Evolutionary conservation across 2,329 filamentous ascomycete species (phyloP), one percentile per base, ranked within the genome.

Genomic region (Pseudopyrenochaeta lycopersici): DNA sequence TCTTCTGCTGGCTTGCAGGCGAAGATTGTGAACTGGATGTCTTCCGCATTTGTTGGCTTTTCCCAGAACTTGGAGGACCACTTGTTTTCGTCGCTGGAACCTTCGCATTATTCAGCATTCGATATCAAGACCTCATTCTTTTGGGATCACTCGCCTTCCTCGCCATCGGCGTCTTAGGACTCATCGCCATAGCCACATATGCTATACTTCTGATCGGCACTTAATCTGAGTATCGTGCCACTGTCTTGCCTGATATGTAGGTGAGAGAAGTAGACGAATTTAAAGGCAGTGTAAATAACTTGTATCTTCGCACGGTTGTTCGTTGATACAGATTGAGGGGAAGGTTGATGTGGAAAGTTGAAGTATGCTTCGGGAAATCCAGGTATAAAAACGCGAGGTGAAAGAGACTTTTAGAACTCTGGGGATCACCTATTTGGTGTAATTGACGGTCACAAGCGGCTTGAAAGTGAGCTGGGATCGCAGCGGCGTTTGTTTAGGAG

Each of bases 81-180:
- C 18, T 12, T 10, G 41, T 17, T 11, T n/a, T 18, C 9, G 38
- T 40, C 12, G 15, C 2, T 15, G 44, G 47, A n/a, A 11, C 18
- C 52, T 49, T n/a, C n/a, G n/a, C n/a, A n/a, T n/a, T n/a, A n/a
- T n/a, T n/a, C n/a, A n/a, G n/a, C n/a, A n/a, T n/a, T n/a, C n/a
- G n/a, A n/a, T n/a, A n/a, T n/a, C n/a, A n/a, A n/a, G n/a, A n/a
- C n/a, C n/a, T n/a, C n/a, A n/a, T n/a, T n/a, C n/a, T n/a, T n/a
- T n/a, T n/a, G n/a, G n/a, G n/a, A n/a, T 12, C 18, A n/a, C 10
- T 23, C 50, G 58, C 56, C 32, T 60, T 60, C 6, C 49, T 47
- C n/a, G 52, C 60, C 15, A 45, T 52, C 12, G 54, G 52, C 1
- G 51, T 49, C 6, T 44, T 46, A 5, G 55, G 47, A 20, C 38